A percentile compares a stretch with the other conserved stretches of the same genome.
These are phyloP conservation scores for Neofusicoccum parvum DNA, from an alignment of 2,329 filamentous ascomycete species.

Conservation along the genomic window DNA sequence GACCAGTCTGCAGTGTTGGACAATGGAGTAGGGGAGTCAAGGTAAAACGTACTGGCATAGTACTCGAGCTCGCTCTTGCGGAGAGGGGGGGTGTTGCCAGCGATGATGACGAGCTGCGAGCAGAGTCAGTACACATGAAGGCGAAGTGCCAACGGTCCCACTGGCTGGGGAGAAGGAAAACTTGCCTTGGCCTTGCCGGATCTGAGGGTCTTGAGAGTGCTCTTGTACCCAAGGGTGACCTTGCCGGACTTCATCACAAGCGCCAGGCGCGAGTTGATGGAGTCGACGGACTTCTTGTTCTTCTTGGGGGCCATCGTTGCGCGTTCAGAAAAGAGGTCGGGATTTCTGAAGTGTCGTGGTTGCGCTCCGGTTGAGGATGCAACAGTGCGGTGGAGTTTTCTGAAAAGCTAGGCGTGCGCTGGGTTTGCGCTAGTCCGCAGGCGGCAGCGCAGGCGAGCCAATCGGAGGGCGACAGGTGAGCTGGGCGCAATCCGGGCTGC, in stretches of 20 bases:
- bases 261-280: constrained; percentile 68
- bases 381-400: constrained; percentile 18
- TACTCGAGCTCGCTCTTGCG: constrained; percentile 97
- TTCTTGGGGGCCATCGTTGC: constrained; percentile 73
- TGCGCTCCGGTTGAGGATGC: constrained; percentile 35
- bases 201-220: constrained; percentile 82
- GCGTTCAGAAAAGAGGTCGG: constrained; percentile 35
- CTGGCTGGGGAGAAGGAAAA: no score
- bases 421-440: background rate
- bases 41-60: constrained; percentile 33
- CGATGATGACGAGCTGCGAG: constrained; percentile 82
- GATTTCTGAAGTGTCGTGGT: constrained; percentile 34
- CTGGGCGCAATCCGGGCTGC: constrained; percentile 1
- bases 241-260: constrained; percentile 65
- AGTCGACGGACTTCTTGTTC: constrained; percentile 80
- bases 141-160: no score
- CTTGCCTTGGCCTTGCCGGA: constrained; percentile 79
- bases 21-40: no score
- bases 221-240: constrained; percentile 91
- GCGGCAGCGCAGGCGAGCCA: constrained; percentile 7
- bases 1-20: no score
- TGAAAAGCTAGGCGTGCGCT: constrained; percentile 14
- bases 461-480: background rate
- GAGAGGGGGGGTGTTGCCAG: constrained; percentile 95
- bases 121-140: no score